Percentiles rank a stretch among this genome's conserved stretches.
Conservation (phyloP, 208 protist species). For the Acanthamoeba royreba region DNA sequence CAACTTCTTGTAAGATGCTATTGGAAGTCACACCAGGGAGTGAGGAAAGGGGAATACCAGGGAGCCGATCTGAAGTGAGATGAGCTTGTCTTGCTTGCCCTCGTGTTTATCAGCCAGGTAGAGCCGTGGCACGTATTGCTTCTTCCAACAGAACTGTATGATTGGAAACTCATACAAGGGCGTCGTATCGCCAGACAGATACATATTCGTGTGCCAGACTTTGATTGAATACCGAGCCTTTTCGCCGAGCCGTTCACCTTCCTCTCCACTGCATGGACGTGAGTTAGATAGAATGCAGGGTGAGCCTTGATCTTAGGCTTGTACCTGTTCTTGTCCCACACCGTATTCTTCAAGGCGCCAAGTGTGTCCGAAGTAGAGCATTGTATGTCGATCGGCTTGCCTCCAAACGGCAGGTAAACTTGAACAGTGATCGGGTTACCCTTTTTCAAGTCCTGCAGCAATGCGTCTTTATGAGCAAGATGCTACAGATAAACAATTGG, state of each 20-base stretch:
- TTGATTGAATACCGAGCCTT: constrained; percentile 15
- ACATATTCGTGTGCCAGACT: constrained; percentile 29
- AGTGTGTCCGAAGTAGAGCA: background rate
- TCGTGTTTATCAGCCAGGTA: constrained; percentile 18
- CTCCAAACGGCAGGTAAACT: background rate
- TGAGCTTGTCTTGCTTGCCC: constrained; percentile 31
- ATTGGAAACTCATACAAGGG: constrained; percentile 4
- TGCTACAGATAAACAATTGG: too few relatives aligned
- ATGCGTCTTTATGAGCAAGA: background rate
- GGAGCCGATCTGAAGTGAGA: constrained; percentile 27
- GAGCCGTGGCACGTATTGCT: background rate
- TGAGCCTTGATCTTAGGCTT: background rate
- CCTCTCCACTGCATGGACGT: background rate
- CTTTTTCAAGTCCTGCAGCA: background rate
- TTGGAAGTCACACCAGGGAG: too few relatives aligned
- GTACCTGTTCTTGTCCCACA: background rate
- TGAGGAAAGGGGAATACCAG: too few relatives aligned
- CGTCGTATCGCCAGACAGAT: constrained; percentile 20
- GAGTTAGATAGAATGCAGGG: too few relatives aligned
- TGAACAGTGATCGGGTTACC: background rate
- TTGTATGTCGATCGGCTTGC: background rate
- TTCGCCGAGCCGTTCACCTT: background rate
- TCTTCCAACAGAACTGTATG: constrained; percentile 38
- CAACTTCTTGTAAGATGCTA: too few relatives aligned
- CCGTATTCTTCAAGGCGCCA: background rate